Percentiles rank a stretch among this genome's conserved stretches.
Evolutionary conservation across 768 basidiomycete genomes (phyloP).

Genomic region (Amanita brunnescens): DNA sequence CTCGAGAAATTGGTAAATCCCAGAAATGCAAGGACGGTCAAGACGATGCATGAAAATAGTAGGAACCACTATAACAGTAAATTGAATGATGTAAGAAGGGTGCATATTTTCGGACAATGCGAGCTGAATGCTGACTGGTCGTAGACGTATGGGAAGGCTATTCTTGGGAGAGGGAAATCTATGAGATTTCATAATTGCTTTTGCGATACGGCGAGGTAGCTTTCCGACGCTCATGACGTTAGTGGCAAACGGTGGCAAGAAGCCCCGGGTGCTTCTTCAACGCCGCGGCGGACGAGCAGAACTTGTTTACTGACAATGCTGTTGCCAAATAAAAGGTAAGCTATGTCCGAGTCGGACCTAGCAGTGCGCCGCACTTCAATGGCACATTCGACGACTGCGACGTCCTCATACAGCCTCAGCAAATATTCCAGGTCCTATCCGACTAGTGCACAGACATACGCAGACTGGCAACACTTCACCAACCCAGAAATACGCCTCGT

Average conservation of each 20-base stretch:
- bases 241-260: slow-evolving; percentile 3
- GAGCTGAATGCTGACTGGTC: slow-evolving; percentile 41
- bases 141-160: slow-evolving; percentile 61
- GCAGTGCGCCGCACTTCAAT: slow-evolving; percentile 14
- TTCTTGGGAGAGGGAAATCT: slow-evolving; percentile 47
- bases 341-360: too few relatives aligned
- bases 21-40: slow-evolving; percentile 63
- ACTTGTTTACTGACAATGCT: background rate
- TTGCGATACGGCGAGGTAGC: slow-evolving; percentile 35
- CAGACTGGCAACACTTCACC: slow-evolving; percentile 65
- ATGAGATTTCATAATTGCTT: slow-evolving; percentile 66
- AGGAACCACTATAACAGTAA: slow-evolving; percentile 61
- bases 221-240: slow-evolving; percentile 22
- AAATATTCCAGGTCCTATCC: slow-evolving; percentile 69
- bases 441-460: slow-evolving; percentile 13
- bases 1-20: slow-evolving; percentile 68
- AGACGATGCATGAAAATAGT: slow-evolving; percentile 57
- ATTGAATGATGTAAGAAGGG: background rate
- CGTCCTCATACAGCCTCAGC: slow-evolving; percentile 43
- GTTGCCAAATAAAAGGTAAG: slow-evolving; percentile 5
- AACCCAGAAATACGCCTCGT: slow-evolving; percentile 59
- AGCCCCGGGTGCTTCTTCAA: slow-evolving; percentile 25
- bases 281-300: background rate
- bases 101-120: background rate
- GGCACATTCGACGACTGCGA: slow-evolving; percentile 51